phyloP scores from a whole-genome alignment of 805 yeast genomes.

The Scheffersomyces amazonensis region DNA sequence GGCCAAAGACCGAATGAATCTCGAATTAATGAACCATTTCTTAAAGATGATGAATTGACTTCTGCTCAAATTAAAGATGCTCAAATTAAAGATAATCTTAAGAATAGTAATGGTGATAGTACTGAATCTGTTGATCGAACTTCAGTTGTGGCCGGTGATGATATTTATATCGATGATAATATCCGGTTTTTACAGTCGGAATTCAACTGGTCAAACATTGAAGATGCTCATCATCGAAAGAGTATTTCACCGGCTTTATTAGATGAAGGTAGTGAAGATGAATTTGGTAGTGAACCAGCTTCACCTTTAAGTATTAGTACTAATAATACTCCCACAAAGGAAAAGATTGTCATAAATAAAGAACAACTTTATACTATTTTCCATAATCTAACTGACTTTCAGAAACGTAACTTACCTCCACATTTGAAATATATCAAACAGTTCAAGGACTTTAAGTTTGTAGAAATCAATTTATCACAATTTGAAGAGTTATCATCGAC shows the following conservation, averaged over 20 bases:
- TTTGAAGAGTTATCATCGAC: conserved; percentile 22
- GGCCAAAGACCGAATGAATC: background rate
- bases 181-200: conserved; percentile 25
- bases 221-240: background rate
- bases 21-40: conserved; percentile 20
- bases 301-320: background rate
- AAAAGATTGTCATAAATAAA: conserved; percentile 17
- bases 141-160: conserved; percentile 23
- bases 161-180: conserved; percentile 29
- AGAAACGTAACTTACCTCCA: conserved; percentile 25
- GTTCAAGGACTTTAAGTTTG: conserved; percentile 28
- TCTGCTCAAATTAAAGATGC: conserved; percentile 39
- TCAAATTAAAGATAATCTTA: conserved; percentile 25
- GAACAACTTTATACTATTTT: conserved; percentile 25
- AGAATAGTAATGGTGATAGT: background rate
- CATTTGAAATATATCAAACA: conserved; percentile 35
- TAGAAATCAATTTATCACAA: conserved; percentile 27
- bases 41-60: conserved; percentile 42
- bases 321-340: conserved; percentile 4
- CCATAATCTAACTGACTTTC: conserved; percentile 17
- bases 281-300: background rate
- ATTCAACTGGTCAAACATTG: conserved; percentile 18
- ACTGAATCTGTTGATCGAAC: too few relatives aligned
- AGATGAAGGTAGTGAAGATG: background rate
- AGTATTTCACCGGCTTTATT: background rate